These are phyloP conservation scores for Pythium monospermum DNA, from an alignment of 352 stramenopile species.

Conservation along the genomic window DNA sequence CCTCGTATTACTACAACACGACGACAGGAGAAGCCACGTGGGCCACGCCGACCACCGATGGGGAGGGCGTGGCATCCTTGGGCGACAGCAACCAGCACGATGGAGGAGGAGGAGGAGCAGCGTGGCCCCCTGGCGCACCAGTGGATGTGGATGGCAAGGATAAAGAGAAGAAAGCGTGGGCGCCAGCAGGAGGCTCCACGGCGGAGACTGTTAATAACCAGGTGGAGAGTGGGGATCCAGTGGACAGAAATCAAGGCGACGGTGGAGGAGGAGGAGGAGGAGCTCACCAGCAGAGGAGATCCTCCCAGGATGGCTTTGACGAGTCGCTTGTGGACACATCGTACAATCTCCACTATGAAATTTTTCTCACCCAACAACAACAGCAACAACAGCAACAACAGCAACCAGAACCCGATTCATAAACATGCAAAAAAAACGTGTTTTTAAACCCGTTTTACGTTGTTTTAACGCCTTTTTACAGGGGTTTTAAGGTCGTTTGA, in stretches of 20 bases:
- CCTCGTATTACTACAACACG: slow-evolving; percentile 68
- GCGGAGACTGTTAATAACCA: slow-evolving; percentile 1
- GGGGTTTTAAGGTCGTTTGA: slow-evolving; percentile 25
- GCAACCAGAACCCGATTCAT: slow-evolving; percentile 6
- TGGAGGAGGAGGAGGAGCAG: background rate
- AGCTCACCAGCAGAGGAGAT: background rate
- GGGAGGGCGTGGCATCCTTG: too few relatives aligned
- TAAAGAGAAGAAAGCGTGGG: slow-evolving; percentile 2
- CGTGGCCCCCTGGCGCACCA: slow-evolving; percentile 17
- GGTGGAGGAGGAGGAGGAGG: background rate
- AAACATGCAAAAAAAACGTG: too few relatives aligned
- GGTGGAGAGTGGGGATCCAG: background rate
- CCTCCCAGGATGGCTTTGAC: slow-evolving; percentile 10
- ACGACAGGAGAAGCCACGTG: slow-evolving; percentile 66
- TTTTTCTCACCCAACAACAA: slow-evolving; percentile 52
- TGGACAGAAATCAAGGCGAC: background rate
- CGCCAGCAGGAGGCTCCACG: background rate
- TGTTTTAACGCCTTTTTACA: too few relatives aligned
- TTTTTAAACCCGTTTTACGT: too few relatives aligned
- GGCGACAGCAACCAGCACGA: slow-evolving; percentile 16
- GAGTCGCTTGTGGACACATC: slow-evolving; percentile 36
- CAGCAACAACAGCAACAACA: slow-evolving; percentile 24
- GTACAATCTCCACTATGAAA: slow-evolving; percentile 72
- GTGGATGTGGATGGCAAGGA: background rate
- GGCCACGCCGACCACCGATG: slow-evolving; percentile 35